These are phyloP conservation scores for Wickerhamiella cacticola DNA, from an alignment of 805 yeast genomes.

Conservation along the genomic window DNA sequence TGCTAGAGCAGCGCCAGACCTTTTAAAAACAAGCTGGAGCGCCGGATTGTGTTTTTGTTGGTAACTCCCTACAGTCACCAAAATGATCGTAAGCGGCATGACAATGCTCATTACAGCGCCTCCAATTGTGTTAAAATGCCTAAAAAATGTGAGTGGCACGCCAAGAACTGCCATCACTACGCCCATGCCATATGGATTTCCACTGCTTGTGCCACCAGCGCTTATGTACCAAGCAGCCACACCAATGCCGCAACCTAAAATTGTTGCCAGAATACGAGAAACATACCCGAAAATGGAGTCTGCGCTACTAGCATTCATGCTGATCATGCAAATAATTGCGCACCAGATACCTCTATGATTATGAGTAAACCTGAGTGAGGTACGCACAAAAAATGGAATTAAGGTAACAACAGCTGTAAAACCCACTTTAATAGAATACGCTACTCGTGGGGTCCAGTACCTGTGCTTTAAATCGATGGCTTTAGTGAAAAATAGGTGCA, in stretches of 20 bases:
- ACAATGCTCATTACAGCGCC: slow-evolving; percentile 11
- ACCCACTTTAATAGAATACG: slow-evolving; percentile 5
- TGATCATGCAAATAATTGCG: slow-evolving; percentile 26
- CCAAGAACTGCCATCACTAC: slow-evolving; percentile 3
- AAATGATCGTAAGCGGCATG: neutral
- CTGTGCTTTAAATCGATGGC: neutral
- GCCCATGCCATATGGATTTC: slow-evolving; percentile 19
- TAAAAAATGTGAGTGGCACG: neutral
- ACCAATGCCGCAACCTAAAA: slow-evolving; percentile 26
- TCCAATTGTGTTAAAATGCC: slow-evolving; percentile 9
- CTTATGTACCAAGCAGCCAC: slow-evolving; percentile 29
- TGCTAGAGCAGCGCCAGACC: slow-evolving; percentile 1
- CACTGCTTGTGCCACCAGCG: slow-evolving; percentile 19
- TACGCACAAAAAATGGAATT: slow-evolving; percentile 23
- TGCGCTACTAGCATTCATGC: slow-evolving; percentile 26
- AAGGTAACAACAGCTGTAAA: slow-evolving; percentile 14
- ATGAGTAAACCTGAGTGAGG: slow-evolving; percentile 22
- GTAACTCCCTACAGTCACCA: slow-evolving; percentile 9
- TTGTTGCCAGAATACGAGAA: slow-evolving; percentile 24
- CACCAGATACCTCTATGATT: slow-evolving; percentile 25
- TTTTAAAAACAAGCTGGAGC: neutral
- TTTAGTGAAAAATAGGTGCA: slow-evolving; percentile 22
- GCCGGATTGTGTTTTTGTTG: slow-evolving; percentile 6
- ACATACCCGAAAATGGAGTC: slow-evolving; percentile 27
- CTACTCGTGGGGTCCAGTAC: neutral